Evolutionary conservation across 2,329 filamentous ascomycete species (phyloP).

Genomic region (Apiospora malaysiana): DNA sequence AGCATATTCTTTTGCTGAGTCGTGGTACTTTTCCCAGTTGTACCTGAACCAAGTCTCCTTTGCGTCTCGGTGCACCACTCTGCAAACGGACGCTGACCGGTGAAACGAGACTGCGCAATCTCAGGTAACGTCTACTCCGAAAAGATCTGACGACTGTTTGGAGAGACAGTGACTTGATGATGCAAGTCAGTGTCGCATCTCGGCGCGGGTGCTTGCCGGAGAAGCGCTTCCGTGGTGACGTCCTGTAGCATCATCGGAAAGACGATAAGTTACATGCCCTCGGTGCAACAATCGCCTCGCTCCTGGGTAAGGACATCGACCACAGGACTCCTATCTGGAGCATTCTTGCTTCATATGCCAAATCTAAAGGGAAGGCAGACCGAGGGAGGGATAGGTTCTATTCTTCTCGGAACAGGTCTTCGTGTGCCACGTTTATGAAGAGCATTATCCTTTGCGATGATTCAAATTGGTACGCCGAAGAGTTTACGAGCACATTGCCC

Average conservation of each 20-base stretch:
- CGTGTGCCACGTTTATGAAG: not conserved
- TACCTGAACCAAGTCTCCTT: not conserved
- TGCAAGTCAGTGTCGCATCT: not conserved
- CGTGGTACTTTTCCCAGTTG: not conserved
- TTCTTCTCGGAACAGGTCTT: not conserved
- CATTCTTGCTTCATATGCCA: not conserved
- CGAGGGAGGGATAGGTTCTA: not conserved
- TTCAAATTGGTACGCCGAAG: not conserved
- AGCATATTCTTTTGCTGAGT: not conserved
- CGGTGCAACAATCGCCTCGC: not conserved
- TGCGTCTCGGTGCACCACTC: not conserved
- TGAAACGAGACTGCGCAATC: slow-evolving; percentile 17
- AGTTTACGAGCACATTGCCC: not conserved
- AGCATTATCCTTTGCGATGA: not conserved
- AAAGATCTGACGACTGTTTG: slow-evolving; percentile 1
- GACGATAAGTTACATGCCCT: not conserved
- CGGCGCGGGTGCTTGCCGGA: not conserved
- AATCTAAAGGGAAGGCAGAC: not conserved
- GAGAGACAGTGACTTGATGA: not conserved
- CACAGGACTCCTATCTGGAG: not conserved
- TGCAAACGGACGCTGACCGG: slow-evolving; percentile 8
- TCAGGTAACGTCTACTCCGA: not conserved
- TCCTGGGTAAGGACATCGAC: not conserved
- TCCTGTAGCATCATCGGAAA: not conserved
- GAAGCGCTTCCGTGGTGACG: not conserved